Percentiles rank a stretch among this genome's conserved stretches.
Conservation (phyloP, 1,139 yeast species). For the Hyphopichia khmerensis region DNA sequence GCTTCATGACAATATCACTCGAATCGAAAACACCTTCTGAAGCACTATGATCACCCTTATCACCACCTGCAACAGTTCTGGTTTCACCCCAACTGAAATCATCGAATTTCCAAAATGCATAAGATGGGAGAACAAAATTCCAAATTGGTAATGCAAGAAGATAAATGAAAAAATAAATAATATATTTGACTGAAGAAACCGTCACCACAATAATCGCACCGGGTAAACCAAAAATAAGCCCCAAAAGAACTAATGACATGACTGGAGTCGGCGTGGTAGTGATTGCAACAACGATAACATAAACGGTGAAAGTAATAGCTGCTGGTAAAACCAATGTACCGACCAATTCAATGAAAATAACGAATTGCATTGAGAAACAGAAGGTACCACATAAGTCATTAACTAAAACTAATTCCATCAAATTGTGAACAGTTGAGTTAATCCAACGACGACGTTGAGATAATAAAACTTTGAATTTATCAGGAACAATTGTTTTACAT, state of each 20-base stretch:
- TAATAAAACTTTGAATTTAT: conserved; percentile 70
- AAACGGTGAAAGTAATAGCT: conserved; percentile 83
- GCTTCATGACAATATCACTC: conserved; percentile 79
- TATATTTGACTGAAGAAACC: conserved; percentile 72
- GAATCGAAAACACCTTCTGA: conserved; percentile 87
- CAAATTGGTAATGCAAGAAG: conserved; percentile 85
- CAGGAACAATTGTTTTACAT: conserved; percentile 92
- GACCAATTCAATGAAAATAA: conserved; percentile 78
- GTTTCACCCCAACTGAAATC: conserved; percentile 99
- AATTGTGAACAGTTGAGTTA: conserved; percentile 93
- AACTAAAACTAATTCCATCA: conserved; percentile 86
- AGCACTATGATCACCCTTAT: conserved; percentile 61
- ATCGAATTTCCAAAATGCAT: conserved; percentile 96
- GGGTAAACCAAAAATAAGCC: conserved; percentile 84
- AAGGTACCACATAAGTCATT: conserved; percentile 95
- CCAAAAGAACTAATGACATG: conserved; percentile 76
- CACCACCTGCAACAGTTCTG: conserved; percentile 77
- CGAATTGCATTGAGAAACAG: conserved; percentile 97
- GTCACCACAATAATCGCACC: conserved; percentile 86
- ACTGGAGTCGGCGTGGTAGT: conserved; percentile 82
- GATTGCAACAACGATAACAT: conserved; percentile 75
- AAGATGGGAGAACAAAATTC: conserved; percentile 88
- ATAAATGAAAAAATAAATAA: conserved; percentile 81
- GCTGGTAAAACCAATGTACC: conserved; percentile 94
- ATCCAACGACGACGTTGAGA: conserved; percentile 99